These are phyloP conservation scores for Cyberlindnera euphorbiiphila DNA, from an alignment of 805 yeast genomes.

Conservation along the genomic window DNA sequence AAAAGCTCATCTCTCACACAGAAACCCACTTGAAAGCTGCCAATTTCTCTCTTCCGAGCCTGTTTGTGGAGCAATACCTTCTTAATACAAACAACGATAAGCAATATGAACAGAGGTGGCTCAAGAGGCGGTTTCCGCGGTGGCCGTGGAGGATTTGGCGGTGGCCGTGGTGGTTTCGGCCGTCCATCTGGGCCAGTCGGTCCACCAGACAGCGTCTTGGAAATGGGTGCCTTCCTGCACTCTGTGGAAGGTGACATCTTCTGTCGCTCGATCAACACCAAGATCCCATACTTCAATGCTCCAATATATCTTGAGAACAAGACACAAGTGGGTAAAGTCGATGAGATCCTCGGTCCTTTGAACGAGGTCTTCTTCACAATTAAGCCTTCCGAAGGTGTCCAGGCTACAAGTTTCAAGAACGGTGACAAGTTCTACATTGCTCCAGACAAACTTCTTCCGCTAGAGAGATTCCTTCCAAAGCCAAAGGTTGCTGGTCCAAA, in stretches of 20 bases:
- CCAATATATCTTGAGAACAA: constrained; percentile 96
- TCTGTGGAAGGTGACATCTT: constrained; percentile 97
- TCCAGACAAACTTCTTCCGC: constrained; percentile 90
- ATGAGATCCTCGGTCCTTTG: constrained; percentile 95
- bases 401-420: constrained; percentile 85
- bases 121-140: constrained; percentile 56
- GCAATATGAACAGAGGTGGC: constrained; percentile 39
- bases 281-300: constrained; percentile 97
- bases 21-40: too few species aligned
- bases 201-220: constrained; percentile 93
- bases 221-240: constrained; percentile 91
- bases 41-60: neutral
- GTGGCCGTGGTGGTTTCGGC: constrained; percentile 51
- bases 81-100: constrained; percentile 4
- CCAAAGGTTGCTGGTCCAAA: constrained; percentile 86
- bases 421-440: constrained; percentile 97
- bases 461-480: constrained; percentile 95
- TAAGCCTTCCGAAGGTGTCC: constrained; percentile 94
- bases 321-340: constrained; percentile 94
- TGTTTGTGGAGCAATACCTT: neutral
- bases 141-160: constrained; percentile 56
- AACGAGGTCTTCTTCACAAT: constrained; percentile 98
- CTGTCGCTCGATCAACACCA: constrained; percentile 90
- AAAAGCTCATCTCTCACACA: constrained; percentile 16
- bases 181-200: constrained; percentile 80